A percentile compares a stretch with the other conserved stretches of the same genome.
Conservation (phyloP, 176 grass and related monocot species). For the Rhynchospora breviuscula region DNA sequence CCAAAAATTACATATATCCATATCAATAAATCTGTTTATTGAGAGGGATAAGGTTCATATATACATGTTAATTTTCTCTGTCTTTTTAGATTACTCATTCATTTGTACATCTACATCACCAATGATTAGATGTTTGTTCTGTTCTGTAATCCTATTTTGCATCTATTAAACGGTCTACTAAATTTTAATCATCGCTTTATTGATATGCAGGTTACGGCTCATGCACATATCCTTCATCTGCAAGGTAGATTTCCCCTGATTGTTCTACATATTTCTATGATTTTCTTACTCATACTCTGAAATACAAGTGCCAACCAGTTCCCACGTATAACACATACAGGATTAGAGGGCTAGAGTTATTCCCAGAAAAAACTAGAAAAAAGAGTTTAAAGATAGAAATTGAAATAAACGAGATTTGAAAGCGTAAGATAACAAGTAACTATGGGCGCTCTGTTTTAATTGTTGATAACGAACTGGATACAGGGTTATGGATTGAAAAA, state of each 20-base stretch:
- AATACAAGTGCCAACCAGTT: neutral
- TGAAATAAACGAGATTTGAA: neutral
- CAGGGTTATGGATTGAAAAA: neutral
- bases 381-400: neutral
- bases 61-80: neutral
- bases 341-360: too few species aligned
- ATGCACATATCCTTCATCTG: constrained; percentile 25
- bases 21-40: neutral
- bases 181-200: neutral
- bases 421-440: neutral
- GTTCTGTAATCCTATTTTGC: neutral
- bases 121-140: neutral
- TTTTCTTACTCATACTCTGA: neutral
- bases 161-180: neutral
- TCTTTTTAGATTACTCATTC: neutral
- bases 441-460: neutral
- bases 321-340: too few species aligned
- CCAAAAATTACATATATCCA: neutral
- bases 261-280: neutral
- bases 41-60: neutral
- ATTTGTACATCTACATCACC: neutral
- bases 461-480: neutral
- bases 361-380: neutral
- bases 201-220: constrained; percentile 22
- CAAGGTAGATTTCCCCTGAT: constrained; percentile 2